Base-by-base conservation (phyloP, 1,139 yeast genomes). In the Pichia inconspicua region DNA sequence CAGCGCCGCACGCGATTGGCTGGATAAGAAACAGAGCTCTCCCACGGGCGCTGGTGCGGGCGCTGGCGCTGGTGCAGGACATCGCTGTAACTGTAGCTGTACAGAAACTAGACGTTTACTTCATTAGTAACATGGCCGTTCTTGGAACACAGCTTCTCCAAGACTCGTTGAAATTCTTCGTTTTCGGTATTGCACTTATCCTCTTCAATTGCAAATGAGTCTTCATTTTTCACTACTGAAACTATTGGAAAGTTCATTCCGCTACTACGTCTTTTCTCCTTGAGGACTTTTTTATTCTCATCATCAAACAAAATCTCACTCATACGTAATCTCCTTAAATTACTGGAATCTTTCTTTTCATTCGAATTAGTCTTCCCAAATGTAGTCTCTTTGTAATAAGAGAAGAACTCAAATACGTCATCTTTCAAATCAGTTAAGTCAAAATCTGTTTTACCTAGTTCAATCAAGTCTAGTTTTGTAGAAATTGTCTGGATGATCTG, bases 241-340 rank as follows among this genome's bases (percentile, higher is more conserved):
- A 61, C 51, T 37, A 61, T 45, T 40, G 57, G 58, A 43, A 61
- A 54, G 32, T 55, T 55, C 19, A 61, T 45, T 1, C 65, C 65
- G 43, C 60, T 58, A 41, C 63, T 59, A 32, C 63, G 46, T 35
- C 64, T 45, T 5, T 34, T 22, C 46, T 49, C 25, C 46, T 48
- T 12, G 49, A 40, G 28, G 14, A n/a, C 37, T 25, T 53, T 55
- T 15, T 49, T 41, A 11, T 48, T 49, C n/a, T 27, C 25, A 25
- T 45, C 48, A 17, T 42, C 49, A 22, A 44, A 28, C 22, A 48
- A 17, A 19, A 48, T 31, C 19, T 52, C 47, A 34, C 50, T 46
- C 49, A 47, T 46, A 3, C 49, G 30, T 32, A 48, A 17, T 27
- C 36, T 48, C 27, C 46, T 45, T 34, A 45, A 46, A n/a, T 44